Base-by-base conservation (phyloP, 441 rosid species). In the Rhodomyrtus psidioides region DNA sequence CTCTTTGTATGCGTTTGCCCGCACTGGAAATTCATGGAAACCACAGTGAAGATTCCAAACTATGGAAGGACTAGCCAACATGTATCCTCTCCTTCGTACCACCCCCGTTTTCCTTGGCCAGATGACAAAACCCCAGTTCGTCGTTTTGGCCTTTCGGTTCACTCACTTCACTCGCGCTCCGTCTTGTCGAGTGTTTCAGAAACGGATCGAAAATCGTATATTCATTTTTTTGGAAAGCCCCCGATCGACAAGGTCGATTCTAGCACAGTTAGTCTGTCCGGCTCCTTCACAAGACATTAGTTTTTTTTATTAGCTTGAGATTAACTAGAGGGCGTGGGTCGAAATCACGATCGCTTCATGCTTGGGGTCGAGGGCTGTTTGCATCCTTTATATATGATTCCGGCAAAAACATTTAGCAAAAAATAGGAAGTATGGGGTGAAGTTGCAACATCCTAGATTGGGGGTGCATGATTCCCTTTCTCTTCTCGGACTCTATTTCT, bases 1-100 rank as follows among this genome's bases (percentile, higher is more conserved):
- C 79, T 34, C n/a, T 19, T 65, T 34, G 75, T 44, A 27, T 30
- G 5, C 42, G 16, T 84, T 55, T n/a, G 53, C 34, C 44, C 44
- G 55, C 82, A 8, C 76, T 5, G 30, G 75, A 10, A 44, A 70
- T 34, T 51, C 26, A 4, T 8, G 89, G 91, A 89, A 86, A 85
- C 82, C 81, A 83, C 89, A 55, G 42, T 26, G 91, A 89, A 89
- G 91, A 88, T 88, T 89, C 88, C 88, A 56, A 53, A n/a, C 39
- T 2, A 34, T 39, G 49, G 7, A 19, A 65, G 76, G 76, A 19
- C 76, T 19, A 34, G 79, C 49, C 12, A 42, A 65, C 79, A 2
- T 65, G 79, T 6, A 10, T 44, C 34, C 79, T 65, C 79, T 65
- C 46, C 49, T 34, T 65, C 79, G 79, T 34, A 5, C 44, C 79